Evolutionary conservation across 805 yeast species (phyloP).

Genomic region (Maudiozyma saulgeensis): DNA sequence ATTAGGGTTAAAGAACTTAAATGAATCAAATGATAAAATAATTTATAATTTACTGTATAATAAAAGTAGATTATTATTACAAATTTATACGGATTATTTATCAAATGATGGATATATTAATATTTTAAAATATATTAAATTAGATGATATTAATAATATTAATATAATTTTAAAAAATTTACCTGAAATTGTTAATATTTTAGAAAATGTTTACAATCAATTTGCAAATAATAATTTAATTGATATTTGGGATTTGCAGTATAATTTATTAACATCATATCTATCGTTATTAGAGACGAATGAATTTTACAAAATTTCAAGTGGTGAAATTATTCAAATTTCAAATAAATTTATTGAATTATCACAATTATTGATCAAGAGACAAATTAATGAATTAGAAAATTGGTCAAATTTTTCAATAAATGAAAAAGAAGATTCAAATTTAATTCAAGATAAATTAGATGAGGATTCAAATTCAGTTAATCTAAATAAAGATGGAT

Average conservation of each 20-base stretch:
- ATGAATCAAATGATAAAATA: constrained; percentile 21
- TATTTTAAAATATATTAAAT: constrained; percentile 19
- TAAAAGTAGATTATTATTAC: constrained; percentile 23
- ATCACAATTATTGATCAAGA: constrained; percentile 10
- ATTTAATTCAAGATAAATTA: neutral
- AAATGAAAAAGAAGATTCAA: neutral
- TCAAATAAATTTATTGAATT: constrained; percentile 11
- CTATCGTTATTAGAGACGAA: constrained; percentile 17
- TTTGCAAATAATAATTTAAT: constrained; percentile 8
- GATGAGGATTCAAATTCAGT: neutral
- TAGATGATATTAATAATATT: constrained; percentile 18
- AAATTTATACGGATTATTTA: constrained; percentile 22
- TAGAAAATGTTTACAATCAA: constrained; percentile 14
- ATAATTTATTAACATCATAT: constrained; percentile 23
- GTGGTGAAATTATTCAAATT: constrained; percentile 13
- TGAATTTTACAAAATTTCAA: constrained; percentile 5
- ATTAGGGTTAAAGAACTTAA: constrained; percentile 26
- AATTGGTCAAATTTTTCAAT: constrained; percentile 1
- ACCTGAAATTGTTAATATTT: constrained; percentile 13
- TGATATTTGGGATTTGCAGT: constrained; percentile 28
- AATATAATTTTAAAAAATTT: constrained; percentile 9
- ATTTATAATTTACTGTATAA: constrained; percentile 29
- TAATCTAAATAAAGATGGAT: constrained; percentile 6
- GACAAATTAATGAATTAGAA: constrained; percentile 15
- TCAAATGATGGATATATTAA: constrained; percentile 26